Evolutionary conservation across 495 filamentous ascomycete genomes (phyloP), one percentile per base, ranked within the genome.

Genomic region (Saxophila tyrrhenica): DNA sequence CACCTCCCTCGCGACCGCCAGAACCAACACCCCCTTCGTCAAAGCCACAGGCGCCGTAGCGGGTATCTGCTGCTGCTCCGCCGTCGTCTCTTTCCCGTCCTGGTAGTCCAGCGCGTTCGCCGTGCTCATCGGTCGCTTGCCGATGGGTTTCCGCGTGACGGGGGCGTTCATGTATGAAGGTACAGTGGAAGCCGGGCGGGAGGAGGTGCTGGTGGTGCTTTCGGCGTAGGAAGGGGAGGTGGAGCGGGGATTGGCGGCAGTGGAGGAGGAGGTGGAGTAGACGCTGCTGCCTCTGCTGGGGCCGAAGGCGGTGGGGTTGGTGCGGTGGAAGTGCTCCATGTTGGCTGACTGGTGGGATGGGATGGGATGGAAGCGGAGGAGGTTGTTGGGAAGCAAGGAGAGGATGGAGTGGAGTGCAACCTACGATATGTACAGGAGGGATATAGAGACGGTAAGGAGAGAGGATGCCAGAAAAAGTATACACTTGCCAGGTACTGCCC

Each of bases 261-360:
- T 24, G 3, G 20, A 48, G 22, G 56, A 44, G 44, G 54, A 50
- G 42, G n/a, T 48, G 19, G 56, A 58, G 51, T 53, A 50, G n/a
- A 54, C 44, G 24, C 56, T 58, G 56, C 51, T 58, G 15, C 15
- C 25, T 48, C 56, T 11, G 47, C 16, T 25, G 16, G 19, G 23
- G 9, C 25, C 47, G 47, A 25, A 29, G 15, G 47, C 17, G 25
- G 9, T 49, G 13, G 22, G 13, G 21, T 49, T 25, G 23, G 9
- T 32, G 23, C 25, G 23, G 22, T 49, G 24, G 47, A 49, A 49
- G 23, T 32, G 47, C 23, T 49, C 47, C 47, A 49, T 32, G 16
- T 44, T 17, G 41, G n/a, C 7, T 39, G 35, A n/a, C 7, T 35
- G 5, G 29, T 7, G 13, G 29, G 13, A 35, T 35, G 29, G 13